Base-by-base conservation (phyloP, 2,329 filamentous ascomycete genomes). In the Chaetomiaceae sp. region DNA sequence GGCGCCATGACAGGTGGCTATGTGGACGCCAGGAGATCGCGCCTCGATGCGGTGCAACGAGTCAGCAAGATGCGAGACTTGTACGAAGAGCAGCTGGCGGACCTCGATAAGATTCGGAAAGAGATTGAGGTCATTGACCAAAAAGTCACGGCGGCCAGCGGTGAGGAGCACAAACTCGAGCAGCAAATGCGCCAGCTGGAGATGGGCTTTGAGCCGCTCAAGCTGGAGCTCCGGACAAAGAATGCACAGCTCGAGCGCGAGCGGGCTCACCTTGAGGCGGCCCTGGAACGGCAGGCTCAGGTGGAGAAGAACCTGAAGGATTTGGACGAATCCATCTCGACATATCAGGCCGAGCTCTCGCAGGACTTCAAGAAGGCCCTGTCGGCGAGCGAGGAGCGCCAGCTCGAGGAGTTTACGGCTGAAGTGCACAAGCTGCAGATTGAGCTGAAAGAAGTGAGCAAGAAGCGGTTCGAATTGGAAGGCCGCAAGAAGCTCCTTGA, bases 1-100 rank as follows among this genome's bases (percentile, higher is more conserved):
- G 94, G 94, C 71, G 92, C 91, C 14, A 83, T 99, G 75, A 96
- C 91, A 45, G 94, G 94, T 76, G 94, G 94, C 63, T 99, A 87
- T 66, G 87, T 96, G 58, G 94, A 99, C 66, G 83, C 88, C 11
- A 82, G 88, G 31, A 87, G 85, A 61, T 97, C 92, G 1, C 86
- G 92, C 20, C 78, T 97, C n/a, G 87, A 92, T 63, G 90, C 88
- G 25, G 87, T 96, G 27, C 85, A 86, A 55, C 79, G 83, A 5
- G 82, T 92, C 29, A 83, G 84, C 51, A 85, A 83, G 63, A 89
- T 87, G 77, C 83, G 91, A 33, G 79, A 84, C 47, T 84, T 89
- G 64, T 87, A 83, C 59, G 90, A 96, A 44, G 72, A 75, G 9
- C 79, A 91, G 50, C 75, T 81, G 53, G 76, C 74, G 14, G 81